A percentile compares a stretch with the other conserved stretches of the same genome.
These are phyloP conservation scores for Allium cepa DNA, from an alignment of 106 monocot species.

Conservation along the genomic window DNA sequence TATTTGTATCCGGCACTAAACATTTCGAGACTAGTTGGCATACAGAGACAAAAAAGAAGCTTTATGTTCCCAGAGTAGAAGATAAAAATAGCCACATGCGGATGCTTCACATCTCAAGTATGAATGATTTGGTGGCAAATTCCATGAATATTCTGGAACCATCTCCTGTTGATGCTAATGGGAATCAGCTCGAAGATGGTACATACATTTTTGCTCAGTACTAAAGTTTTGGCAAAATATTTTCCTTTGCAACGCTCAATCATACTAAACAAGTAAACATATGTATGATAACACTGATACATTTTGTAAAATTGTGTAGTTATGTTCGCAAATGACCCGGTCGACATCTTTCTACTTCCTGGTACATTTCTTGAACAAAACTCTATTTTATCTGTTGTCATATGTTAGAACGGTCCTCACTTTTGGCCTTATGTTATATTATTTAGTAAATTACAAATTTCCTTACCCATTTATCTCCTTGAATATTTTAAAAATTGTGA, in stretches of 20 bases:
- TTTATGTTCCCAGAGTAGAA: conserved; percentile 94
- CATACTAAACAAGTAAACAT: background rate
- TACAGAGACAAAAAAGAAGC: conserved; percentile 48
- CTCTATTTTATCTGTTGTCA: too few species aligned
- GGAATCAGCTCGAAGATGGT: conserved; percentile 90
- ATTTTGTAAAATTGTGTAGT: conserved; percentile 25
- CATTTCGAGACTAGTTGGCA: conserved; percentile 30
- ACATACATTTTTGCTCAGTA: background rate
- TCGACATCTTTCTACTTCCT: conserved; percentile 73
- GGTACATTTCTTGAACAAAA: conserved; percentile 23
- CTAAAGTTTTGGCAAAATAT: background rate
- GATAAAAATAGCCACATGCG: conserved; percentile 91
- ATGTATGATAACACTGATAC: background rate
- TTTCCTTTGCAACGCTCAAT: background rate
- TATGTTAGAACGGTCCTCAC: too few species aligned
- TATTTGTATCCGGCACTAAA: conserved; percentile 1
- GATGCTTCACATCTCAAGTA: conserved; percentile 67
- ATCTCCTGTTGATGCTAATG: conserved; percentile 50
- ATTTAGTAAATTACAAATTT: too few species aligned
- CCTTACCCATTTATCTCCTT: too few species aligned
- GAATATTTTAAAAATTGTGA: too few species aligned
- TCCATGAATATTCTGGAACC: conserved; percentile 99
- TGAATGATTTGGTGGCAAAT: conserved; percentile 70
- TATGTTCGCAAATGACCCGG: conserved; percentile 55
- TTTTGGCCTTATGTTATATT: too few species aligned